These are phyloP conservation scores for Jasminum sambac DNA, from an alignment of 257 asterid species.

Conservation along the genomic window DNA sequence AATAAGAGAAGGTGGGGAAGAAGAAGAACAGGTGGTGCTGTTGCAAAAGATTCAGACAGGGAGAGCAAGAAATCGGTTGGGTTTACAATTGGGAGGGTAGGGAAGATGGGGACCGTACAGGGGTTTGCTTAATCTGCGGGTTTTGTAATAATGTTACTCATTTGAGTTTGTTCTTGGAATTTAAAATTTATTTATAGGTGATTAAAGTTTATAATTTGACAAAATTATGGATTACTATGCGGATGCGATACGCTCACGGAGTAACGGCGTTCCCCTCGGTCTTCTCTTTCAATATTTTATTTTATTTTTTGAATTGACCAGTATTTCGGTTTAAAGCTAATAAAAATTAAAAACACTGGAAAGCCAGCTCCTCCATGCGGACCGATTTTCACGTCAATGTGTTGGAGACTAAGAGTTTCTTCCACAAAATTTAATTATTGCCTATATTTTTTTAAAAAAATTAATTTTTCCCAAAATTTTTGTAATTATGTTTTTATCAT, in stretches of 20 bases:
- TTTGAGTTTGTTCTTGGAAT: not conserved
- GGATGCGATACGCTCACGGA: not conserved
- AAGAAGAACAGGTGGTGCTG: slow-evolving; percentile 28
- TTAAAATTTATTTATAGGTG: not conserved
- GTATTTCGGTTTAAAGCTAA: too few species aligned
- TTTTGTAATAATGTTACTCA: not conserved
- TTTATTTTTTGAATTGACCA: not conserved
- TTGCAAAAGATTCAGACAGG: slow-evolving; percentile 30
- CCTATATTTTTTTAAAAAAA: too few species aligned
- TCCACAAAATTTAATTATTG: too few species aligned
- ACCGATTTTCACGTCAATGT: too few species aligned
- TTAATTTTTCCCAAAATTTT: too few species aligned
- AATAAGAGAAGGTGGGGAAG: not conserved
- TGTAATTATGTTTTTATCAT: too few species aligned
- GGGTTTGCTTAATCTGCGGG: slow-evolving; percentile 39
- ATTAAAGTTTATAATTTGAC: not conserved
- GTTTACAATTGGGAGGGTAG: slow-evolving; percentile 4
- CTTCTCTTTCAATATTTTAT: not conserved
- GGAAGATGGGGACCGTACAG: slow-evolving; percentile 33
- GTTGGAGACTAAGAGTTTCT: too few species aligned
- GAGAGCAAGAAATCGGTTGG: slow-evolving; percentile 38
- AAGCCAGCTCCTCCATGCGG: too few species aligned
- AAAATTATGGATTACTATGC: not conserved
- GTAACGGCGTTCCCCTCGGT: not conserved
- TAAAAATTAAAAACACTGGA: too few species aligned